Conservation (phyloP, 2,329 filamentous ascomycete species). For the Lachnellula cervina region DNA sequence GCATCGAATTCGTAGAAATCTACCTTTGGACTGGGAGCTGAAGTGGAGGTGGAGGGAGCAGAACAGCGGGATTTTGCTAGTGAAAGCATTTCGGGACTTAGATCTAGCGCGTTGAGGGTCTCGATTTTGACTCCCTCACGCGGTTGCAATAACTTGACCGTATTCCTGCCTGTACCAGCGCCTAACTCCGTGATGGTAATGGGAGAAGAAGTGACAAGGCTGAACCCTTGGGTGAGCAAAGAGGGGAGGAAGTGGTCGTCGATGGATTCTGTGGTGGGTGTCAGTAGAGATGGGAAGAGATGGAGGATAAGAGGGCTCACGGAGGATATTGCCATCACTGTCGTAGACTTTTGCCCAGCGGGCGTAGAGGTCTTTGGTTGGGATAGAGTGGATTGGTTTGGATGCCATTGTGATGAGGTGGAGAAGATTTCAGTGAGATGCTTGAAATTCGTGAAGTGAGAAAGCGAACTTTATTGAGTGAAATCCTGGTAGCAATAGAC, state of each 20-base stretch:
- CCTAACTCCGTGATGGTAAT: slow-evolving; percentile 46
- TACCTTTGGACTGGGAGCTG: background rate
- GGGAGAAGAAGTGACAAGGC: slow-evolving; percentile 19
- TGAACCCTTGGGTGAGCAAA: slow-evolving; percentile 46
- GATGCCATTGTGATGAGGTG: slow-evolving; percentile 5
- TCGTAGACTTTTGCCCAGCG: slow-evolving; percentile 54
- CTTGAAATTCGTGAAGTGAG: background rate
- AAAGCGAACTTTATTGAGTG: background rate
- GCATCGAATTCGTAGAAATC: slow-evolving; percentile 24
- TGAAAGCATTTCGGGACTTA: slow-evolving; percentile 53
- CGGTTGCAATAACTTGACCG: slow-evolving; percentile 42
- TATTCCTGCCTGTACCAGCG: slow-evolving; percentile 62
- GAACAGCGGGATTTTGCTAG: slow-evolving; percentile 37
- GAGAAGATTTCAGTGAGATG: background rate
- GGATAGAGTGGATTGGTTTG: slow-evolving; percentile 27
- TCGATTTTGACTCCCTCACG: slow-evolving; percentile 10
- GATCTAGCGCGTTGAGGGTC: slow-evolving; percentile 41
- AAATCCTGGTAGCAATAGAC: background rate
- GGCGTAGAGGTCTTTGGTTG: slow-evolving; percentile 43
- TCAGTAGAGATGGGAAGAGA: background rate
- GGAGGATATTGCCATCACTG: slow-evolving; percentile 61
- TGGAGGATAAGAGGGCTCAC: background rate
- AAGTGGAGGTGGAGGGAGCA: background rate
- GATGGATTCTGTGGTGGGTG: slow-evolving; percentile 39
- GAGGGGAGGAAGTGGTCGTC: slow-evolving; percentile 52